phyloP scores from a whole-genome alignment of 345 rosid species.

The Populus alba region DNA sequence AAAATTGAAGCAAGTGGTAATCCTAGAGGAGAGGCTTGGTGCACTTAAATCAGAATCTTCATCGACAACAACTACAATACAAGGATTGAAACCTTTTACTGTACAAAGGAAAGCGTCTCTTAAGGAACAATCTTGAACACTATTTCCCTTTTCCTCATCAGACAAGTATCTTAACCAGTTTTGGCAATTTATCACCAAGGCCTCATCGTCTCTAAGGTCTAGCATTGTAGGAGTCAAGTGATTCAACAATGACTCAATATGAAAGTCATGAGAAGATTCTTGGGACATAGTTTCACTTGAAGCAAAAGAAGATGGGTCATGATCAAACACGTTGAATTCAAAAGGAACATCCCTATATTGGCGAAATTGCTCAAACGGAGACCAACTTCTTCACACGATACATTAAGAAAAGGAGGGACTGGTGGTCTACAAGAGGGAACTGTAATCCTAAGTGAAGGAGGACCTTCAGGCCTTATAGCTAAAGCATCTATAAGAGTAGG shows the following conservation, averaged over 20 bases:
- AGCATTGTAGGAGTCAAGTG: constrained; percentile 34
- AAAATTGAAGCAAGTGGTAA: constrained; percentile 58
- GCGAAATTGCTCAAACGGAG: constrained; percentile 59
- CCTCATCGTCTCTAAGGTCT: constrained; percentile 50
- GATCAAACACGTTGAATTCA: constrained; percentile 43
- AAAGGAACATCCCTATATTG: constrained; percentile 50
- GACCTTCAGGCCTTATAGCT: constrained; percentile 61
- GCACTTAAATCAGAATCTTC: constrained; percentile 58
- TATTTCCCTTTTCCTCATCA: constrained; percentile 30
- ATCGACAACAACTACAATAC: constrained; percentile 44
- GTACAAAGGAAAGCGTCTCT: constrained; percentile 42
- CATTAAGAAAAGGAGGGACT: constrained; percentile 59
- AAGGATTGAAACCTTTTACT: constrained; percentile 50
- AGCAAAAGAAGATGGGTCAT: not conserved
- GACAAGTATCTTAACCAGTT: constrained; percentile 61
- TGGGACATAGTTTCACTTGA: constrained; percentile 11
- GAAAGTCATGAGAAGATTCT: constrained; percentile 21
- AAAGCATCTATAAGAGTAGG: constrained; percentile 66
- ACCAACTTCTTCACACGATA: constrained; percentile 50
- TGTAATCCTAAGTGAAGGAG: constrained; percentile 59
- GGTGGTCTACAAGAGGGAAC: constrained; percentile 50
- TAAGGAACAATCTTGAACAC: constrained; percentile 16
- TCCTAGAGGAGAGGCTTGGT: constrained; percentile 47
- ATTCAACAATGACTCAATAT: constrained; percentile 36
- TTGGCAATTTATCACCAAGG: constrained; percentile 60